Evolutionary conservation across 306 rosid genomes (phyloP), one percentile per base, ranked within the genome.

Genomic region (Trichosanthes cucumerina): DNA sequence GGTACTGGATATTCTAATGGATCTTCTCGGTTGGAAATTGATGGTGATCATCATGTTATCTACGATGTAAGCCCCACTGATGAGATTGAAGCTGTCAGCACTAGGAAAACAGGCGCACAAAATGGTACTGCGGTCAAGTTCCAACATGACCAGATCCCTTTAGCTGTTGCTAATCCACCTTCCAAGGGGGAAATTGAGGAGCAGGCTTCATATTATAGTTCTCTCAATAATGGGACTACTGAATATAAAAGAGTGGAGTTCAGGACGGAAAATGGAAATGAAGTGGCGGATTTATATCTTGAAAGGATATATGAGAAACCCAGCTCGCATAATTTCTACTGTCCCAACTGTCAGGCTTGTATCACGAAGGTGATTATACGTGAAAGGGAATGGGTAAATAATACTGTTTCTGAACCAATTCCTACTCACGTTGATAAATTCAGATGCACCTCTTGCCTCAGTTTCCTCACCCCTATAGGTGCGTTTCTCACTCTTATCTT

Each of bases 271-370:
- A 79, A 63, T 68, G 81, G 34, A 31, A 77, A 28, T 38, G 84
- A 79, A 46, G 85, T 28, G 26, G 71, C 73, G 57, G 96, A 90
- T 34, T 79, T 93, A 15, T 65, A 80, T 80, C 85, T 93, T 63
- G 92, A 86, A 56, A 83, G 79, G 26, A 79, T 91, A 15, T 88
- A 64, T 79, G 72, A 89, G 34, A 89, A 79, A 85, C 86, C 85
- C n/a, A 89, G 84, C 3, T 43, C 86, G 24, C 91, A 87, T 81
- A 89, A 84, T 60, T 93, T 91, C 76, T 88, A 88, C 47, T 93
- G 98, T 76, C 98, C 98, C 4, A 86, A 88, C 46, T 93, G 98
- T 72, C 86, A 82, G 2, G 46, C 89, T 79, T 91, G 98, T 81
- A 89, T 93, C 81, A 84, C 93, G 57, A 91, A 86, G 83, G 96